phyloP scores from a whole-genome alignment of 139 green algal genomes.

The Dunaliella primolecta region DNA sequence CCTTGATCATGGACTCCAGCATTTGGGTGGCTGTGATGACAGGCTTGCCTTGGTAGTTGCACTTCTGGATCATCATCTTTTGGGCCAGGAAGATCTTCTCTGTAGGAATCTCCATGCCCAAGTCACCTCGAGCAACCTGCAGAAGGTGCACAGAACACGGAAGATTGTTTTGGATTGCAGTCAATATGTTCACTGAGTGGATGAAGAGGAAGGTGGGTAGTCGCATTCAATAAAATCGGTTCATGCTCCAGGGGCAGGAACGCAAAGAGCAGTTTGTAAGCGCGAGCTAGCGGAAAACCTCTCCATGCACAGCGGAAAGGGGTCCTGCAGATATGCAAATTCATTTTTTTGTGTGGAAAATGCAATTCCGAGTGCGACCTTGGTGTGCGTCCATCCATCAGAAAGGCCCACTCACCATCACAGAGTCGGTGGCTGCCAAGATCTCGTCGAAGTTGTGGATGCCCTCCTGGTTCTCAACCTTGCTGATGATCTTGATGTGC shows the following conservation, averaged over 20 bases:
- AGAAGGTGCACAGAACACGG: background rate
- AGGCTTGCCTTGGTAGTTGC: constrained; percentile 90
- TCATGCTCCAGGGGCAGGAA: no score
- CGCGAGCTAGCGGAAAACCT: no score
- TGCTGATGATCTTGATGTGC: constrained; percentile 92
- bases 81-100: constrained; percentile 99
- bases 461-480: constrained; percentile 98
- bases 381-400: no score
- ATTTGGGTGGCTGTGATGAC: constrained; percentile 92
- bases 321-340: no score
- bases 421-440: constrained; percentile 74
- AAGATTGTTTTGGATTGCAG: no score
- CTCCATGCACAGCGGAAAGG: no score
- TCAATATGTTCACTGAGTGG: no score
- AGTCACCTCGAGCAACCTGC: constrained; percentile 86
- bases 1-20: constrained; percentile 91
- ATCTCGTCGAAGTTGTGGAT: constrained; percentile 96
- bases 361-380: no score
- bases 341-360: no score
- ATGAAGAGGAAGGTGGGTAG: no score
- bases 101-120: constrained; percentile 98
- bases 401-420: constrained; percentile 32
- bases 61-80: constrained; percentile 98
- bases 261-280: no score
- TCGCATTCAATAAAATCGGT: no score